These are phyloP conservation scores for Aristolochia contorta DNA, from an alignment of 164 flowering plant species.

Conservation along the genomic window DNA sequence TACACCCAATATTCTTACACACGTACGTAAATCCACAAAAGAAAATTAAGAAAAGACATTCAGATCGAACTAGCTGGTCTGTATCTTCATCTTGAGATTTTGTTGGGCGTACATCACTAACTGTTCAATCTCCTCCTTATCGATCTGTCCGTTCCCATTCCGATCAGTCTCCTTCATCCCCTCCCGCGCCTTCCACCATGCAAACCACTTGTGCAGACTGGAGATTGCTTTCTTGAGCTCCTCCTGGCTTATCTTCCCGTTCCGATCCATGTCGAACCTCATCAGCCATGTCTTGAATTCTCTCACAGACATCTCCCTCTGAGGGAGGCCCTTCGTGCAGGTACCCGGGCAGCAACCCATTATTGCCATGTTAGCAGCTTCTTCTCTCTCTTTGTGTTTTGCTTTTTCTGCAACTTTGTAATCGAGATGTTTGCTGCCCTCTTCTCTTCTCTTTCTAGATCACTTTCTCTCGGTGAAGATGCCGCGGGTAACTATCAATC, in stretches of 20 bases:
- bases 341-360: background rate
- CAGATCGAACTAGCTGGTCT: background rate
- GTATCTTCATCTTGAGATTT: conserved; percentile 8
- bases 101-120: conserved; percentile 7
- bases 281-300: conserved; percentile 11
- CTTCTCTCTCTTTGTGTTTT: background rate
- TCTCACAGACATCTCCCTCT: conserved; percentile 6
- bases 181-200: conserved; percentile 8
- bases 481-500: too few species aligned
- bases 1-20: too few species aligned
- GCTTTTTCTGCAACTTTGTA: background rate
- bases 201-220: conserved; percentile 7
- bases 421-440: too few species aligned
- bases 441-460: background rate
- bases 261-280: conserved; percentile 6
- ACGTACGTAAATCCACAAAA: background rate
- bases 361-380: conserved; percentile 4
- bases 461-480: too few species aligned
- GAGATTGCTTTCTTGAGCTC: conserved; percentile 5
- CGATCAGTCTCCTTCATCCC: conserved; percentile 7
- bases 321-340: background rate
- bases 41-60: too few species aligned
- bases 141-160: conserved; percentile 4
- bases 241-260: conserved; percentile 5
- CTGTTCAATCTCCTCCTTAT: conserved; percentile 9